Base-by-base conservation (phyloP, 2,329 filamentous ascomycete species). In the Zymoseptoria pseudotritici region DNA sequence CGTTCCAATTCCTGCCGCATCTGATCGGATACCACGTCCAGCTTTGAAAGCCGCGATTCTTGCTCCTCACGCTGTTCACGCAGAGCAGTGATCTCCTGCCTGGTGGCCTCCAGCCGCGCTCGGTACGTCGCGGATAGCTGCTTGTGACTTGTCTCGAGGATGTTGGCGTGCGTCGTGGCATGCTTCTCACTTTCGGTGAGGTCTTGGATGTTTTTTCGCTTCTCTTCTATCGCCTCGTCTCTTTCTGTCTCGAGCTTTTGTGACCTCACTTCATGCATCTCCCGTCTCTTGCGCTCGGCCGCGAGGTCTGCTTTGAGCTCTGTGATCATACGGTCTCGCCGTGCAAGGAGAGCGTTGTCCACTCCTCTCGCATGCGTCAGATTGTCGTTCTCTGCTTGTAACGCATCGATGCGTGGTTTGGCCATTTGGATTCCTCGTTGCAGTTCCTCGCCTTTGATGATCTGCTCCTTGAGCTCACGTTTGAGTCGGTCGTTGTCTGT, bases 401-500 rank as follows among this genome's bases (percentile, higher is more conserved):
- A 79, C 52, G 85, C 82, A 61, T 89, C 86, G 77, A 90, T 86
- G 74, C 87, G 89, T 65, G 87, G 86, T 70, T 89, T 86, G 53
- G 87, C 77, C 64, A 89, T 79, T 62, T 83, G 84, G 10, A 87
- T 82, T 4, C 83, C 82, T 70, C 88, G 84, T 66, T 84, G 84
- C n/a, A 87, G 81, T 69, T 91, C 89, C 60, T 91, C 87, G 52
- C 86, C 81, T 53, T 74, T 74, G 19, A 76, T 68, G 56, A 73
- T 71, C 61, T 78, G 75, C 2, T 75, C 72, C 31, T 73, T 74
- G 51, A 79, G 69, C 64, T 93, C 89, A 56, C 89, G 83, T 67
- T 89, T 89, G 53, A 93, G 78, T 50, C 86, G 82, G 69, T 93
- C 89, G 66, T 91, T 91, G 71, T 93, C 89, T 57, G 86, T 86